Base-by-base conservation (phyloP, 352 stramenopile species). In the Phytophthora quininea region DNA sequence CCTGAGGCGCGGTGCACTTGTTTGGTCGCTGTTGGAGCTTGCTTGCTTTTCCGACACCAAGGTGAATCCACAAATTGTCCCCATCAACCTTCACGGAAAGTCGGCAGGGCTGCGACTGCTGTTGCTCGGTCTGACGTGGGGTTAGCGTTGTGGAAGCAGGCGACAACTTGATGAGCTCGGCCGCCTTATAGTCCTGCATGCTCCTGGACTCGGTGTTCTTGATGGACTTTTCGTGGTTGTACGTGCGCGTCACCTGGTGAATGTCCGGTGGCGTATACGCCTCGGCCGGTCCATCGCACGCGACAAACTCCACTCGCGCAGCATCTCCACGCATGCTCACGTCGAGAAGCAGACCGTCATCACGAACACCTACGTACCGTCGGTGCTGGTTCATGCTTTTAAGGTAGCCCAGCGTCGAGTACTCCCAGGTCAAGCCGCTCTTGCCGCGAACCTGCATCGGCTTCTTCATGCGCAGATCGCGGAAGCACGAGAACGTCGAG, bases 351-450 rank as follows among this genome's bases (percentile, higher is more conserved):
- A 94, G 64, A 30, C 76, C 72, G 57, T 96, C 86, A 32, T 92
- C 74, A 2, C 87, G 84, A 47, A 84, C 75, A 31, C 86, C 88
- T 24, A 96, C 83, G 63, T 95, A 96, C 42, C 88, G 80, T 45
- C 88, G 84, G 56, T 96, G 88, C 71, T 96, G 88, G 74, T 94
- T 96, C 88, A 96, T 94, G 71, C 88, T 96, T 64, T 91, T 87
- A 33, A 96, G 74, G 58, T 93, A 83, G 15, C 88, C 88, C 1
- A 90, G 74, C 4, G 86, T 88, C 30, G 86, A 94, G 54, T 94
- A 92, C 54, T 94, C 88, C 86, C 86, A 96, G 48, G 88, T 82
- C 8, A 94, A 69, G 0, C 88, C 88, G 0, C 84, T 80, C 48
- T 81, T 91, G 51, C 88, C 88, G 1, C 88, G 81, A 31, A 85